Conservation (phyloP, 2,329 filamentous ascomycete genomes). For the Colletotrichum lini region DNA sequence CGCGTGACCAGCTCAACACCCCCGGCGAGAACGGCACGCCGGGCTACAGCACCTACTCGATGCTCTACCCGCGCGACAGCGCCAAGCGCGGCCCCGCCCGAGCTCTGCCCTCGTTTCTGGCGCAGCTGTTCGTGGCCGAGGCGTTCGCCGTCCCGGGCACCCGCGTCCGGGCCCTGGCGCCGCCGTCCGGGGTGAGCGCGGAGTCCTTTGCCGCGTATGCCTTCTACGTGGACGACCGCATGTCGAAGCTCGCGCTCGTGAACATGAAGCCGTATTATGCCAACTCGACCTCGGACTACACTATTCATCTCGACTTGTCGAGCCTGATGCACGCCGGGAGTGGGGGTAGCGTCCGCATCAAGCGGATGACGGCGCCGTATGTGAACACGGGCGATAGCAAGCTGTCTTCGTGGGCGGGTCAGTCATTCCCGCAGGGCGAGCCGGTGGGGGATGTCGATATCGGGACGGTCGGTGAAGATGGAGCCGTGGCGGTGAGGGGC, state of each 20-base stretch:
- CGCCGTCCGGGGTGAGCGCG: not conserved
- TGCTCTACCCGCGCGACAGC: conserved; percentile 43
- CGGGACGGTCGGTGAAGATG: conserved; percentile 2
- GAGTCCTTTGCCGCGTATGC: conserved; percentile 26
- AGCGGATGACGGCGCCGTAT: conserved; percentile 35
- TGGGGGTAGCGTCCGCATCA: not conserved
- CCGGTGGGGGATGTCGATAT: conserved; percentile 13
- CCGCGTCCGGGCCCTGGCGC: conserved; percentile 11
- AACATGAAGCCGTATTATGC: conserved; percentile 34
- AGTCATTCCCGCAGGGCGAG: conserved; percentile 23
- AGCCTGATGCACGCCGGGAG: not conserved
- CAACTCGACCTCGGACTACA: conserved; percentile 20
- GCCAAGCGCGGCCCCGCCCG: conserved; percentile 37
- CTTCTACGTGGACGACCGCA: conserved; percentile 4
- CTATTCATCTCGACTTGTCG: conserved; percentile 13
- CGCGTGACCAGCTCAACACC: conserved; percentile 37
- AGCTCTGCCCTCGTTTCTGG: conserved; percentile 33
- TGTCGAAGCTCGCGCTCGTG: conserved; percentile 24
- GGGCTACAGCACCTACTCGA: conserved; percentile 42
- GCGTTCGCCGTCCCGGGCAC: conserved; percentile 28
- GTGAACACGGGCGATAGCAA: conserved; percentile 24
- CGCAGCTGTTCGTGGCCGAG: conserved; percentile 42
- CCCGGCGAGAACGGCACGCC: conserved; percentile 29
- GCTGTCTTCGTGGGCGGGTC: conserved; percentile 3
- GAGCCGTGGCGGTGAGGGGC: conserved; percentile 1